Evolutionary conservation across 441 rosid genomes (phyloP), one percentile per base, ranked within the genome.

Genomic region (Mallotus japonicus): DNA sequence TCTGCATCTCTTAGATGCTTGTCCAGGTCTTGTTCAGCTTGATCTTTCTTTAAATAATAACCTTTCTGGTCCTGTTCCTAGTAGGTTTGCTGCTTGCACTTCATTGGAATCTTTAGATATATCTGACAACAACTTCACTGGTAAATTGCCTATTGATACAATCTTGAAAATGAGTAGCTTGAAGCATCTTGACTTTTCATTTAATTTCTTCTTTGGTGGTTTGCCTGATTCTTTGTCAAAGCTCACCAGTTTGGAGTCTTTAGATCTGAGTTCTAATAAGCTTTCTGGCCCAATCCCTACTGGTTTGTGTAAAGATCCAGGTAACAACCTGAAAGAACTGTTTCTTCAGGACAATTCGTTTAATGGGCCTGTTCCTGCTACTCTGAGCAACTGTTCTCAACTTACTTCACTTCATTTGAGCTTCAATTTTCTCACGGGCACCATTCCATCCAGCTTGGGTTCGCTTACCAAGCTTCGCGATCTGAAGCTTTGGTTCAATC

Each of bases 201-300:
- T 75, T 81, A 94, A 94, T 71, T 16, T 70, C n/a, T 92, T 92
- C 65, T 32, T 67, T 44, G 99, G 99, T 67, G 76, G 50, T 19
- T 82, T 94, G 70, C 87, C 91, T 15, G 90, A 85, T 32, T 88
- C 94, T 51, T 70, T 90, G 66, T 84, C 87, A 37, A 83, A 81
- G 71, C 81, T 88, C 59, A 73, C 91, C 60, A 82, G 73, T 40
- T 50, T 95, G 89, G 77, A 84, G 73, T 66, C 83, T 16, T 56
- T 93, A 51, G 98, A 95, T 84, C 88, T 95, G 70, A 91, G 98
- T 81, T 84, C 98, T 49, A 95, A 95, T 81, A 79, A 76, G 72
- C 73, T 95, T 0, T 76, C 87, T 17, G 99, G 98, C 6, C 6
- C 61, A 54, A 89, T 95, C 69, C 94, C 95, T 16, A 16, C 75